Evolutionary conservation across 371 early-diverging fungal genomes (phyloP).

Genomic region (Vavraia culicis): DNA sequence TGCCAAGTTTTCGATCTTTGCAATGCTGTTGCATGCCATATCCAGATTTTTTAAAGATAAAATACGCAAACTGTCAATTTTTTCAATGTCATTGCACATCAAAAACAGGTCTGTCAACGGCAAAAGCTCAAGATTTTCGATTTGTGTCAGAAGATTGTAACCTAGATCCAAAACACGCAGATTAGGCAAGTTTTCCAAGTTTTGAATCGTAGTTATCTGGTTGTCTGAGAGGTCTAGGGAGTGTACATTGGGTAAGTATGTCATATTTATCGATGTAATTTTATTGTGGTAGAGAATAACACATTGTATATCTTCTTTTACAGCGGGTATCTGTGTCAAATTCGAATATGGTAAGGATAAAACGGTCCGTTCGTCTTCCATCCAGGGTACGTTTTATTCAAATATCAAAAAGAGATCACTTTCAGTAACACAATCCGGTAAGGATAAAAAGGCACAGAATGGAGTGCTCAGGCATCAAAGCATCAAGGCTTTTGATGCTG

Average conservation of each 20-base stretch:
- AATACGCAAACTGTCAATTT: slow-evolving; percentile 7
- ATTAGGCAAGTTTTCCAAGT: slow-evolving; percentile 17
- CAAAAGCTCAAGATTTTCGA: not conserved
- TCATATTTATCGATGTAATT: slow-evolving; percentile 15
- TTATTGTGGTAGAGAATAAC: slow-evolving; percentile 19
- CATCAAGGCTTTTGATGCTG: no score
- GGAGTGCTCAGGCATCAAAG: no score
- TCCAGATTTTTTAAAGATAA: slow-evolving; percentile 27
- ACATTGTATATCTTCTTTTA: not conserved
- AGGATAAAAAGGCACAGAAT: no score
- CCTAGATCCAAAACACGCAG: slow-evolving; percentile 27
- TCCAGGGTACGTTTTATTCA: no score
- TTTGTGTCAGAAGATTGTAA: slow-evolving; percentile 27
- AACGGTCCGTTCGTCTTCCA: no score
- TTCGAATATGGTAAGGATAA: no score
- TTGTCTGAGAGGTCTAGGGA: slow-evolving; percentile 38
- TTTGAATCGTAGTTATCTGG: slow-evolving; percentile 14
- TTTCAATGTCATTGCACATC: slow-evolving; percentile 31
- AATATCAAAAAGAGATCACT: no score
- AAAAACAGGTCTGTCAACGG: slow-evolving; percentile 32
- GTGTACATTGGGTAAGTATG: slow-evolving; percentile 1
- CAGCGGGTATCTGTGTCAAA: slow-evolving; percentile 12
- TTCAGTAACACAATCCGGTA: no score
- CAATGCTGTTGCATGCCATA: slow-evolving; percentile 31
- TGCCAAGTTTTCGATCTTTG: slow-evolving; percentile 19